Evolutionary conservation across 148 eudicot genomes (phyloP), one percentile per base, ranked within the genome.

Genomic region (Vaccinium macrocarpon): DNA sequence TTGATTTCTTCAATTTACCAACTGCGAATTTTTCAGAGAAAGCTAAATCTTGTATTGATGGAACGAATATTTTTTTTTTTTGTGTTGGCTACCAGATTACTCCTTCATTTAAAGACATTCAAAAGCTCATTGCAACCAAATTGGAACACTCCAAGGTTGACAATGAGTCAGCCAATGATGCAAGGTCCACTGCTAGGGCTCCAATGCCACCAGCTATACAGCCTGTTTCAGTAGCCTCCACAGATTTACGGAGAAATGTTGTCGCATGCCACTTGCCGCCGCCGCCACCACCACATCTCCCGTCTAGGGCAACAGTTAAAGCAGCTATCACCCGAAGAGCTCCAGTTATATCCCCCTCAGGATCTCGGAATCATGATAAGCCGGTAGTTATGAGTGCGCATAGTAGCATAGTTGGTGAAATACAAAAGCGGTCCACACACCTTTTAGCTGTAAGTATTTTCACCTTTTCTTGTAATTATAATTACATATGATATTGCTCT

Each of bases 361-460:
- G 76, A 64, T 49, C 48, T 5, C 72, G 50, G 64, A 71, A 80
- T 71, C 50, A n/a, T 76, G 82, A 71, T 46, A 84, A 80, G 46
- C 83, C 68, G 19, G 66, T 46, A 14, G 29, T 50, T 80, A 84
- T 64, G 46, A 84, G 79, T 80, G 86, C 83, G 56, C 86, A 84
- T 42, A 84, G 82, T 73, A 84, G 72, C 73, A 46, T 84, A 21
- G 86, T 84, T 6, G 86, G 86, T 12, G 86, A 84, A 84, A 84
- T 84, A 48, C 83, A 80, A 56, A 80, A 84, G 59, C 86, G 86
- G 46, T 84, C 86, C 19, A 53, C 83, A 11, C 86, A 84, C 74
- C 86, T 80, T 42, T 42, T 84, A 72, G 86, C 86, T 70, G 86
- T 84, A 80, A 84, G 86, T 50, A 80, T 84, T 25, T 72, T 25